phyloP scores from a whole-genome alignment of 257 asterid genomes.

The Ophiorrhiza pumila region DNA sequence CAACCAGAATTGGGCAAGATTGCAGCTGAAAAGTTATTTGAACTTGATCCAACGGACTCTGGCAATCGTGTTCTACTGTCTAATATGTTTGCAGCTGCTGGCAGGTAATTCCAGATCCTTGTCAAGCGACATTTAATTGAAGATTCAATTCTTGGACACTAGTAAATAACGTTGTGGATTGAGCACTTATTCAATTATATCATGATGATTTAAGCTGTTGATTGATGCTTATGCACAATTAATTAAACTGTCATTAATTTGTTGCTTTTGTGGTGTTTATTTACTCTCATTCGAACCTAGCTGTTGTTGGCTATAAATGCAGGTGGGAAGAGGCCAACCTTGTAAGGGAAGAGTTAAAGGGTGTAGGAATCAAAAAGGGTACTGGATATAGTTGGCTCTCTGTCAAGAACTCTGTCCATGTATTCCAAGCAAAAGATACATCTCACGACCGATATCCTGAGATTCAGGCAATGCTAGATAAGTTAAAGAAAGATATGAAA shows the following conservation, averaged over 20 bases:
- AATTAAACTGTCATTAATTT: background rate
- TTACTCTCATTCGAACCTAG: background rate
- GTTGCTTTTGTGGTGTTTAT: background rate
- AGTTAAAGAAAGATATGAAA: constrained; percentile 55
- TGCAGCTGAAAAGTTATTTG: constrained; percentile 72
- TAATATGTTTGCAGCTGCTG: constrained; percentile 70
- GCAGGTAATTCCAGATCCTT: constrained; percentile 28
- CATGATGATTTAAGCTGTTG: background rate
- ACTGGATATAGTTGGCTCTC: constrained; percentile 80
- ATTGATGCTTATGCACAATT: no score
- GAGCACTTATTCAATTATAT: background rate
- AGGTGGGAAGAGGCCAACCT: constrained; percentile 78
- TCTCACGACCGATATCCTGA: constrained; percentile 55
- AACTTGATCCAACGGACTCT: constrained; percentile 81
- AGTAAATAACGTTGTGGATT: background rate
- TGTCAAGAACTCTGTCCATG: constrained; percentile 54
- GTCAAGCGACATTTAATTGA: background rate
- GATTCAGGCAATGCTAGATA: constrained; percentile 60
- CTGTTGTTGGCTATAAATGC: constrained; percentile 10
- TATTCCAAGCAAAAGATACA: constrained; percentile 78
- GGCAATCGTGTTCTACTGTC: constrained; percentile 82
- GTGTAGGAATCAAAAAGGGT: constrained; percentile 78
- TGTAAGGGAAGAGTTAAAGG: constrained; percentile 74
- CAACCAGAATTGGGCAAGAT: constrained; percentile 61
- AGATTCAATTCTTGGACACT: background rate